Evolutionary conservation across 2,329 filamentous ascomycete species (phyloP), one percentile per base, ranked within the genome.

Genomic region (Alternaria consortialis): DNA sequence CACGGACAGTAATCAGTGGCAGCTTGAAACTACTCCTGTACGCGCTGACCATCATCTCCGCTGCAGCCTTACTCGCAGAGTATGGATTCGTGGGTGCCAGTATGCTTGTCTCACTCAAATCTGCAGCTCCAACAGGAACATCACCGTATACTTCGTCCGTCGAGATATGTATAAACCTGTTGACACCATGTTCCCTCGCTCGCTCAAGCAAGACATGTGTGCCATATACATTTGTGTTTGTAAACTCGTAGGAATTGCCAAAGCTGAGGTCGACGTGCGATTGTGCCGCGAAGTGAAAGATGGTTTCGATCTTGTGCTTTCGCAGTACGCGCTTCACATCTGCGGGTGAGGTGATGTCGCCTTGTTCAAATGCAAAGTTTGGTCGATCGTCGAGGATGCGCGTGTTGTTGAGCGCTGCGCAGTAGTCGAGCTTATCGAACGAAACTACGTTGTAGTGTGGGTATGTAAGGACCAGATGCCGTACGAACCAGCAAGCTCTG

Each of bases 71-170:
- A 79, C 88, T 91, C 20, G 91, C 91, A 9, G 91, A 89, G 69
- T 94, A 94, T 9, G 92, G 92, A 72, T 94, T 95, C 20, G 91
- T 94, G 0, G 92, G 92, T 1, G 89, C 88, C 34, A 94, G 83
- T 67, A 91, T 87, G 79, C 90, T 91, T 15, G 87, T 87, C 80
- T 94, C 91, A 42, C 89, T 81, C 65, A 92, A 78, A 72, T 92
- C 91, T 61, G 90, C 89, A 4, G 88, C 88, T 36, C 88, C 90
- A 53, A 90, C 87, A 60, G 87, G 87, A 60, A 92, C 90, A 76
- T 94, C 91, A 42, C 92, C 92, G 69, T 94, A 94, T 1, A 94
- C 92, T 80, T 94, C 92, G 75, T 95, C 92, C 1, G 92, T 94
- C 9, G 90, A 93, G 64, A 94, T 88, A 77, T 94, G 91, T 71